Evolutionary conservation across 2,329 filamentous ascomycete genomes (phyloP).

Genomic region (Aureobasidium musti): DNA sequence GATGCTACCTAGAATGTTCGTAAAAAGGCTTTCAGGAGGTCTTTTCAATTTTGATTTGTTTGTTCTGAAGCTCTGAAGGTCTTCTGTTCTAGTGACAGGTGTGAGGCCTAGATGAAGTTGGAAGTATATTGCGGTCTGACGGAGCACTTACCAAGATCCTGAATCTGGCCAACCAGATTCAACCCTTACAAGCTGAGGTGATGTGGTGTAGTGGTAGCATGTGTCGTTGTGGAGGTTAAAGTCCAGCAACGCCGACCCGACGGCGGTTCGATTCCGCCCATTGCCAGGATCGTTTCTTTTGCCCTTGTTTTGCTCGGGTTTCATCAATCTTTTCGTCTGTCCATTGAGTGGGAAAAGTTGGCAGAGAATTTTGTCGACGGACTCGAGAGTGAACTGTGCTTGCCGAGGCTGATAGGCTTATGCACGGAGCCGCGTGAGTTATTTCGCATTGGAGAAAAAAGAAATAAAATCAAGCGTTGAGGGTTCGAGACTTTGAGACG

Average conservation of each 20-base stretch:
- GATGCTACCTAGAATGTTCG: not conserved
- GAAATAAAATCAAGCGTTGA: not conserved
- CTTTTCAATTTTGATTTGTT: no score
- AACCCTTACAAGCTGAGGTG: slow-evolving; percentile 21
- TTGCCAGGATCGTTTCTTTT: slow-evolving; percentile 24
- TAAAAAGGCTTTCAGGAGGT: no score
- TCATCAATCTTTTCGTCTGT: not conserved
- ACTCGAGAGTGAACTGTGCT: slow-evolving; percentile 4
- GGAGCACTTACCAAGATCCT: not conserved
- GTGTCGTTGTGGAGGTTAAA: slow-evolving; percentile 23
- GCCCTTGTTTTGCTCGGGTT: not conserved
- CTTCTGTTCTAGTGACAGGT: no score
- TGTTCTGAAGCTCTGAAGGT: no score
- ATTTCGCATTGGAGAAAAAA: not conserved
- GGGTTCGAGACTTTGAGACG: not conserved
- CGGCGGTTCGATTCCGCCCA: slow-evolving; percentile 25
- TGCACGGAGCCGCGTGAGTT: not conserved
- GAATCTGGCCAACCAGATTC: slow-evolving; percentile 23
- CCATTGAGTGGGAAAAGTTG: not conserved
- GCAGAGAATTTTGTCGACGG: not conserved
- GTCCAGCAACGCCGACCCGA: slow-evolving; percentile 23
- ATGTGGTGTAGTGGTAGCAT: slow-evolving; percentile 27
- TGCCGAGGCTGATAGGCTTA: not conserved
- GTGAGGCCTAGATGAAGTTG: no score
- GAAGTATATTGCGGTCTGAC: rapidly evolving